phyloP scores from a whole-genome alignment of 495 filamentous ascomycete species.

The Acidomyces sp. region DNA sequence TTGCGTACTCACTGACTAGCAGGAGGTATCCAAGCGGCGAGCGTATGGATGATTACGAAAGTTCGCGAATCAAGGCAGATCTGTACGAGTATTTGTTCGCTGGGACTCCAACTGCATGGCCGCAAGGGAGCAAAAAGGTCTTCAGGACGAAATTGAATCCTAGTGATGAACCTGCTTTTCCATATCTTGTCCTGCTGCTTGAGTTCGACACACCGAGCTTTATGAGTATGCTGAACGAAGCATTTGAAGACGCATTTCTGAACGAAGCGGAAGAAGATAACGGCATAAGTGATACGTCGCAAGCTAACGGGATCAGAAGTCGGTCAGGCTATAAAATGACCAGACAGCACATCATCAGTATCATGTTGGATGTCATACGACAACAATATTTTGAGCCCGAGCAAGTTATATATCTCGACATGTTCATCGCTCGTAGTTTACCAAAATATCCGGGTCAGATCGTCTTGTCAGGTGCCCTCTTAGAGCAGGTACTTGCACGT shows the following conservation, averaged over 20 bases:
- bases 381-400: conserved; percentile 53
- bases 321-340: conserved; percentile 41
- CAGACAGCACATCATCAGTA: conserved; percentile 78
- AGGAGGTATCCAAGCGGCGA: conserved; percentile 82
- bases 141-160: conserved; percentile 40
- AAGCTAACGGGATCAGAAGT: conserved; percentile 16
- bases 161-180: conserved; percentile 53
- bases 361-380: conserved; percentile 79
- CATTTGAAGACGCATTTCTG: conserved; percentile 88
- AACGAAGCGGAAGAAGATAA: conserved; percentile 54
- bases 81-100: conserved; percentile 90
- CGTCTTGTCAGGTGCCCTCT: conserved; percentile 68
- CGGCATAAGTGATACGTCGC: conserved; percentile 35
- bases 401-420: conserved; percentile 88
- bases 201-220: conserved; percentile 84
- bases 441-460: conserved; percentile 96
- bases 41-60: conserved; percentile 50
- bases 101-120: conserved; percentile 55
- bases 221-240: conserved; percentile 90
- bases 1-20: conserved; percentile 85
- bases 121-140: conserved; percentile 39
- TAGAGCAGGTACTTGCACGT: conserved; percentile 67
- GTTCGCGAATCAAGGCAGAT: conserved; percentile 64
- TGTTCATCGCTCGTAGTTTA: conserved; percentile 93
- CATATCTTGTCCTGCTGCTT: conserved; percentile 70